These are phyloP conservation scores for Suhomyces panamericanus DNA, from an alignment of 1,139 yeast species.

Conservation along the genomic window DNA sequence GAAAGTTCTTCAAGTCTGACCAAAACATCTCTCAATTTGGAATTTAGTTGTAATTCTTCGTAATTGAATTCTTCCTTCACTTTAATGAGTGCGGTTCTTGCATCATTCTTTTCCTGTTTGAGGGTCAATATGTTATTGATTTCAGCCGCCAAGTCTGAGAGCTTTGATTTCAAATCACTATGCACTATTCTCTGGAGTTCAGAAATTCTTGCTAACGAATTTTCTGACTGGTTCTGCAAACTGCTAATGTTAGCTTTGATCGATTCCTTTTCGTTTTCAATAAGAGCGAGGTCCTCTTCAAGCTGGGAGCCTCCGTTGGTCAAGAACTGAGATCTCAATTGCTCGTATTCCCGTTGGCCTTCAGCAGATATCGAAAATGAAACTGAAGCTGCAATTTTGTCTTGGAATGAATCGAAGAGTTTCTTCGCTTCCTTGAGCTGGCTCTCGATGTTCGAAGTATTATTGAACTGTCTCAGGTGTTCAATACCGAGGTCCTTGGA, in stretches of 20 bases:
- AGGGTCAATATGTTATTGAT: constrained; percentile 35
- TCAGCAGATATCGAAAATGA: constrained; percentile 43
- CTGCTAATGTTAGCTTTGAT: constrained; percentile 39
- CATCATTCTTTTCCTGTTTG: constrained; percentile 43
- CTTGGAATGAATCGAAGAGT: constrained; percentile 46
- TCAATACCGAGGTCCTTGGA: constrained; percentile 55
- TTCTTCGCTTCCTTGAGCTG: constrained; percentile 51
- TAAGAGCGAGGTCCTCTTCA: constrained; percentile 49
- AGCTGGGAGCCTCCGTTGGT: constrained; percentile 58
- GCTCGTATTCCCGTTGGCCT: constrained; percentile 61
- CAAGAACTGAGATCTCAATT: constrained; percentile 57
- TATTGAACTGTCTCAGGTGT: constrained; percentile 49
- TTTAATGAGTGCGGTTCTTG: constrained; percentile 42
- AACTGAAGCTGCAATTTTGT: constrained; percentile 26
- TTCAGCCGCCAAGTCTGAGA: constrained; percentile 35
- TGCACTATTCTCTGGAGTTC: constrained; percentile 33
- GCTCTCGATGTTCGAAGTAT: constrained; percentile 41
- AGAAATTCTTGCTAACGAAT: constrained; percentile 41
- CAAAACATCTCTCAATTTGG: constrained; percentile 64
- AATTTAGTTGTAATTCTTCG: constrained; percentile 57
- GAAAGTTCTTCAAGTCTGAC: constrained; percentile 67
- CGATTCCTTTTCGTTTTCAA: constrained; percentile 48
- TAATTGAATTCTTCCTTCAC: constrained; percentile 47
- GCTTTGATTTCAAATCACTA: constrained; percentile 32
- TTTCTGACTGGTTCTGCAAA: constrained; percentile 44